Evolutionary conservation across 2,329 filamentous ascomycete species (phyloP), one percentile per base, ranked within the genome.

Genomic region (Penicillium sp.): DNA sequence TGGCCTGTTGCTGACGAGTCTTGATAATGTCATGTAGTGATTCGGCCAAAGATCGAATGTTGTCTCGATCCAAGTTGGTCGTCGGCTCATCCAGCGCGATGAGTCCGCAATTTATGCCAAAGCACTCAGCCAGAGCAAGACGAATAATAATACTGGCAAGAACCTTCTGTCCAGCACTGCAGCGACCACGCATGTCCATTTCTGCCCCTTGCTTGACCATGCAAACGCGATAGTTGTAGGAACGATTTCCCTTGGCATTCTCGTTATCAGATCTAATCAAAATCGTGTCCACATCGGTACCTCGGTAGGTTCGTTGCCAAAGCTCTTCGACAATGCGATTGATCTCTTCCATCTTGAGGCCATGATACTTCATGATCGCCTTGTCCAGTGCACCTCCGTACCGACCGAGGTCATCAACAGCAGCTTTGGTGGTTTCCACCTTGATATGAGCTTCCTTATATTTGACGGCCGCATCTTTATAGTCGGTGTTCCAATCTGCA

Each of bases 171-270:
- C 94, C 94, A 1, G 94, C 94, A 63, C 90, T 95, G 80, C 94
- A 99, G 55, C 94, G 90, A 1, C 94, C 95, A 61, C 94, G 90
- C 94, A 99, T 99, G 76, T 99, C 94, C 91, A 99, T 96, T 74
- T 99, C 94, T 0, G 89, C 90, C 67, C 95, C 91, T 70, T 93
- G 88, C 77, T 99, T 99, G 64, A 96, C 86, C 94, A 99, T 99
- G 74, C 90, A 92, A 5, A 99, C 88, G 47, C 94, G 90, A 79
- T 99, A 99, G 75, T 99, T 97, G 81, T 97, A 97, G 60, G 81
- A 89, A 66, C 90, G 86, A 66, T 90, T 91, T 52, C 84, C 87
- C 56, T 84, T 83, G 42, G 80, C 80, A 47, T 83, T 84, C 70
- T 97, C 94, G 65, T 86, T 88, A 73, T 97, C 93, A 18, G 92